Conservation (phyloP, 208 protist species). For the Ichthyophonus hoferi region DNA sequence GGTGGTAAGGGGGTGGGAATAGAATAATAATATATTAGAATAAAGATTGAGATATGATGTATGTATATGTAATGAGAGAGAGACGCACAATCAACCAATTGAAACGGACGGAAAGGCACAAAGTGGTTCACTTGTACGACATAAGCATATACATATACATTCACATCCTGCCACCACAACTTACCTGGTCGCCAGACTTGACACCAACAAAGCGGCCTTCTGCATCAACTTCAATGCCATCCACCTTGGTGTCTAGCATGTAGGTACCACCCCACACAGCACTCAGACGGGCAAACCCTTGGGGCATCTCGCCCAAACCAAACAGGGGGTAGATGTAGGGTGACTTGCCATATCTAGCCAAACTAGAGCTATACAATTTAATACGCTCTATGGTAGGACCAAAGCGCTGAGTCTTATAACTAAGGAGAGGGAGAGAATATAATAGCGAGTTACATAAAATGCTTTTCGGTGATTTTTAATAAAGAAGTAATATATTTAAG, state of each 20-base stretch:
- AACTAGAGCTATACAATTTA: conserved; percentile 90
- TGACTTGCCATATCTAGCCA: conserved; percentile 78
- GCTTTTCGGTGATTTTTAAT: not conserved
- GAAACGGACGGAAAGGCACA: no score
- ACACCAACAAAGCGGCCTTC: conserved; percentile 86
- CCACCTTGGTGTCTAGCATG: conserved; percentile 94
- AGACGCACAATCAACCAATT: no score
- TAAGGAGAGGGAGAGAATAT: conserved; percentile 26
- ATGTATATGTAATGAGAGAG: no score
- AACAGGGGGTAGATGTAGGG: conserved; percentile 99
- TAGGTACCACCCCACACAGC: conserved; percentile 94
- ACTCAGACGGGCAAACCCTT: conserved; percentile 70
- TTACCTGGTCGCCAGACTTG: conserved; percentile 47
- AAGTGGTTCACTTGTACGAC: not conserved
- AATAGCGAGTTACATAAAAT: not conserved
- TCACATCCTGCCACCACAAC: conserved; percentile 6
- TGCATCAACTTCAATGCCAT: conserved; percentile 88
- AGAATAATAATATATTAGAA: no score
- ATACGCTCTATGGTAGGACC: conserved; percentile 83
- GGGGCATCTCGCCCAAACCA: conserved; percentile 97
- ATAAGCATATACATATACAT: conserved; percentile 12
- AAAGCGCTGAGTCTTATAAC: conserved; percentile 86
- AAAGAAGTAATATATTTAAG: not conserved
- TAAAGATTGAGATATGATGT: no score
- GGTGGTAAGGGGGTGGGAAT: conserved; percentile 33